Evolutionary conservation across 129 eudicot species (phyloP).

Genomic region (Calendula officinalis): DNA sequence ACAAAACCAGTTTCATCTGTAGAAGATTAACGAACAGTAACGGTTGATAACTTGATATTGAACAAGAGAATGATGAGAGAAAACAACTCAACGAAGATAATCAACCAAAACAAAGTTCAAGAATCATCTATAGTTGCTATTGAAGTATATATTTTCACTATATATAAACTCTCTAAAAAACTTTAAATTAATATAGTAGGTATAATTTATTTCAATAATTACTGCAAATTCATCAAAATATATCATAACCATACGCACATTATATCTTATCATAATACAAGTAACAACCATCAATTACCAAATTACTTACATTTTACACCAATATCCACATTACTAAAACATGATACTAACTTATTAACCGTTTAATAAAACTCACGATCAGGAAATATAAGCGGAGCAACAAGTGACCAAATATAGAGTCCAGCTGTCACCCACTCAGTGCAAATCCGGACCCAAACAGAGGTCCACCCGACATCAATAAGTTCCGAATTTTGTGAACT

Average conservation of each 20-base stretch:
- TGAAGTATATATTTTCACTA: no score
- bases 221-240: neutral
- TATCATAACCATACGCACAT: neutral
- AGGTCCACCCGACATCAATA: conserved; percentile 96
- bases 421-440: conserved; percentile 97
- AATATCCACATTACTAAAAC: conserved; percentile 16
- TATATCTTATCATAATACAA: neutral
- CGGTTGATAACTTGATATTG: no score
- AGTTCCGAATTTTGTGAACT: conserved; percentile 72
- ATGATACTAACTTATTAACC: conserved; percentile 3
- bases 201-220: no score
- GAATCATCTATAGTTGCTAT: no score
- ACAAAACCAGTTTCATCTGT: no score
- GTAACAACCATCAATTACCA: neutral
- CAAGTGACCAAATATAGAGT: conserved; percentile 83
- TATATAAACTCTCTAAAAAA: no score
- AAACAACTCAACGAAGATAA: no score
- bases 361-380: conserved; percentile 78
- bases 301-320: conserved; percentile 25
- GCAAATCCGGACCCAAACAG: conserved; percentile 96
- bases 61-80: no score
- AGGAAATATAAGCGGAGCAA: conserved; percentile 86
- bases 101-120: no score
- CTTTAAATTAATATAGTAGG: no score
- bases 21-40: no score